Evolutionary conservation across 495 filamentous ascomycete species (phyloP).

Genomic region (Penicillium parvum): DNA sequence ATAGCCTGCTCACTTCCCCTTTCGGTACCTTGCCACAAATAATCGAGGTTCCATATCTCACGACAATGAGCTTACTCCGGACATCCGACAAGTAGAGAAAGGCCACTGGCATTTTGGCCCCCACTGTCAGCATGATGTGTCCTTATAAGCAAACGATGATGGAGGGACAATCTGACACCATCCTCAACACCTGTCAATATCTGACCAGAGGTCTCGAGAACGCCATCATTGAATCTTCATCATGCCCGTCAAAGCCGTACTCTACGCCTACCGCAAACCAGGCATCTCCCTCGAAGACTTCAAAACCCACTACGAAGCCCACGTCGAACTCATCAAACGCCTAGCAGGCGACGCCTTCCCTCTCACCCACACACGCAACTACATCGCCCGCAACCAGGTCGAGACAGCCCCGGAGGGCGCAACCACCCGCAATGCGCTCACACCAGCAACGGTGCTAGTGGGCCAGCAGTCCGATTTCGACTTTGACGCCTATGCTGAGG

Average conservation of each 20-base stretch:
- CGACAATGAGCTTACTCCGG: too few species aligned
- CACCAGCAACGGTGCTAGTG: slow-evolving; percentile 27
- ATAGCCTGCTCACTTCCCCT: too few species aligned
- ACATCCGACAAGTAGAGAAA: too few species aligned
- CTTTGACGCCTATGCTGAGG: slow-evolving; percentile 34
- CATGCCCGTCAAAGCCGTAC: slow-evolving; percentile 18
- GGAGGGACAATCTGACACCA: background rate
- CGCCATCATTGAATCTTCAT: background rate
- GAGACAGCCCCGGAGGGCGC: slow-evolving; percentile 11
- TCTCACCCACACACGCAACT: slow-evolving; percentile 20
- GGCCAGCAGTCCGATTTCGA: slow-evolving; percentile 38
- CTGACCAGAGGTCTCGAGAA: background rate
- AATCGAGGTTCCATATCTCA: too few species aligned
- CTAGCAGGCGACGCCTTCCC: slow-evolving; percentile 17
- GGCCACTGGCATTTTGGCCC: background rate
- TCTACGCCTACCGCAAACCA: slow-evolving; percentile 22
- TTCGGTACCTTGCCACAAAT: too few species aligned
- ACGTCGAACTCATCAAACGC: slow-evolving; percentile 14
- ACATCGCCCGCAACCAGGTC: slow-evolving; percentile 15
- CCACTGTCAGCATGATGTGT: background rate
- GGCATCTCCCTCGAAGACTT: slow-evolving; percentile 20
- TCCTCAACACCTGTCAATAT: too few species aligned
- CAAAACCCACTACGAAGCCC: slow-evolving; percentile 19
- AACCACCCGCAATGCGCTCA: slow-evolving; percentile 15
- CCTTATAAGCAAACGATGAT: background rate